Evolutionary conservation across 2,329 filamentous ascomycete genomes (phyloP).

Genomic region (Penicillium sp.): DNA sequence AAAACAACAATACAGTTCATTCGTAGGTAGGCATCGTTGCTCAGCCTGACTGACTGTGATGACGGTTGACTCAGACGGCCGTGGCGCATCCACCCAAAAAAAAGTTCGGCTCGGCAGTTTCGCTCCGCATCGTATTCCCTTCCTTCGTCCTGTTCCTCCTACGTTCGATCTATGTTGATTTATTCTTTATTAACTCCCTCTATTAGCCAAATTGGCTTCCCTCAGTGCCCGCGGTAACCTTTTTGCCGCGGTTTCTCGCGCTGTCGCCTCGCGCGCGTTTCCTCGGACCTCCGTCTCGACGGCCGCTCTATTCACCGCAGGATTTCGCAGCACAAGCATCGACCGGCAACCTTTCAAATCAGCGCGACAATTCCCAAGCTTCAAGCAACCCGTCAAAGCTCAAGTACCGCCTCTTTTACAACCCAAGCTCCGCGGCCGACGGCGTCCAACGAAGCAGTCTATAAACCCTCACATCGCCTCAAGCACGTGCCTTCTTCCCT

Average conservation of each 20-base stretch:
- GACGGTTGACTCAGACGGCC: background rate
- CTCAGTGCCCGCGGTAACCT: conserved; percentile 32
- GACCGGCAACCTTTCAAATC: background rate
- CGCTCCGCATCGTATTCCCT: background rate
- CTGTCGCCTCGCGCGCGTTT: conserved; percentile 19
- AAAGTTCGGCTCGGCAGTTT: conserved; percentile 5
- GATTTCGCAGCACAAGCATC: conserved; percentile 7
- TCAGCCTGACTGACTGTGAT: background rate
- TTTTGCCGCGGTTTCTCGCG: conserved; percentile 30
- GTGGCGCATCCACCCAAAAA: conserved; percentile 3
- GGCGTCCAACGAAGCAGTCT: background rate
- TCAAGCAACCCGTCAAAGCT: background rate
- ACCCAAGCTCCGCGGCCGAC: background rate
- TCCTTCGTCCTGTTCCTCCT: background rate
- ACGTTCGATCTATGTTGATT: background rate
- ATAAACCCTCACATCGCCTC: background rate
- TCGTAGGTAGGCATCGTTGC: background rate
- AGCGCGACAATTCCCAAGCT: background rate
- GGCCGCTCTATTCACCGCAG: conserved; percentile 8
- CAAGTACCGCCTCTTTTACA: background rate
- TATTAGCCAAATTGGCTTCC: conserved; percentile 41
- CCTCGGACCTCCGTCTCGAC: conserved; percentile 11
- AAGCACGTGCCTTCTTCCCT: conserved; percentile 11
- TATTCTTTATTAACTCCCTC: background rate
- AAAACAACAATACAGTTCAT: background rate